phyloP scores from a whole-genome alignment of 768 basidiomycete genomes.

The Suillus lakei region DNA sequence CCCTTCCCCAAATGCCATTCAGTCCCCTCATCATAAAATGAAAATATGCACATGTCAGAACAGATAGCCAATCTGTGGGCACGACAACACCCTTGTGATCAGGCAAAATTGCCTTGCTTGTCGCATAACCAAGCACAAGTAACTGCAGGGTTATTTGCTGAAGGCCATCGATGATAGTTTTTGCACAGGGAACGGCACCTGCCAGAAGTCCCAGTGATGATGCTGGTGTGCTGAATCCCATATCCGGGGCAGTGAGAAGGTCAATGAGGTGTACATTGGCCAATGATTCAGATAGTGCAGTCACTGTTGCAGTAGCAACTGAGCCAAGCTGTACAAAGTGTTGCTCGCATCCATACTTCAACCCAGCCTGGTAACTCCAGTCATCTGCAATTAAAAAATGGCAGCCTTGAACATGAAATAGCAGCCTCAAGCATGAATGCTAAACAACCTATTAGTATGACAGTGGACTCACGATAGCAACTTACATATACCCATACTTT shows the following conservation, averaged over 20 bases:
- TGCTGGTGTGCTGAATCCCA: constrained; percentile 80
- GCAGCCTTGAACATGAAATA: too few species aligned
- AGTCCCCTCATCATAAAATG: too few species aligned
- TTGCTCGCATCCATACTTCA: too few species aligned
- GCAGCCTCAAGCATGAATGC: background rate
- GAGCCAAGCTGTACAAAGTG: constrained; percentile 60
- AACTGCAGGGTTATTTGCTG: constrained; percentile 76
- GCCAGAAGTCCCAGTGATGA: constrained; percentile 68
- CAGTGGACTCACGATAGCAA: background rate
- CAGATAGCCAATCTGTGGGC: constrained; percentile 77
- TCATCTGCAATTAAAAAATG: constrained; percentile 52
- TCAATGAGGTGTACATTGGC: constrained; percentile 65
- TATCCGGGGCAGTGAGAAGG: constrained; percentile 60
- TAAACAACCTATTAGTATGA: background rate
- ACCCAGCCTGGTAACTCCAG: too few species aligned
- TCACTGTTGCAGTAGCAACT: constrained; percentile 53
- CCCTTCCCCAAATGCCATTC: too few species aligned
- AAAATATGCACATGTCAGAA: constrained; percentile 69
- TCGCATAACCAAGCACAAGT: constrained; percentile 78
- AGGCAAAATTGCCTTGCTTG: constrained; percentile 64
- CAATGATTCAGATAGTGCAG: constrained; percentile 54
- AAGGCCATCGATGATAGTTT: constrained; percentile 70
- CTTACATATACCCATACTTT: background rate
- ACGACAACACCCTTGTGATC: constrained; percentile 75
- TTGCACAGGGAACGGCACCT: constrained; percentile 77